phyloP scores from a whole-genome alignment of 768 basidiomycete species.

The Amyloporia xantha region DNA sequence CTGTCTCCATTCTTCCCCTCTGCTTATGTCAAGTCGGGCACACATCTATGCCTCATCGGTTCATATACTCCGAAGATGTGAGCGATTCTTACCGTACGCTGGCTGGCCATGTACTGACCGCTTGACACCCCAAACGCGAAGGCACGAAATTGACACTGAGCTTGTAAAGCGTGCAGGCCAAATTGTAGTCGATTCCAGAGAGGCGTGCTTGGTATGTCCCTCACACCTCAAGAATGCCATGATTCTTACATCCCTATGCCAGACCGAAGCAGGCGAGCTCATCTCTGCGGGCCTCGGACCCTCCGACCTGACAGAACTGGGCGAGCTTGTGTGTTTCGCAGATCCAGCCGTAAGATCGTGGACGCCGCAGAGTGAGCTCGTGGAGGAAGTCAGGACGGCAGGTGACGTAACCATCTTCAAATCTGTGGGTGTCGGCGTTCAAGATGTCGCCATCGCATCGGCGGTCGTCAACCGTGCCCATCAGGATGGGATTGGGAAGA shows the following conservation, averaged over 20 bases:
- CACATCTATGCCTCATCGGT: slow-evolving; percentile 73
- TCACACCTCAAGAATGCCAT: neutral
- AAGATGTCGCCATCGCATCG: slow-evolving; percentile 77
- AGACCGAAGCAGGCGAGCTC: slow-evolving; percentile 74
- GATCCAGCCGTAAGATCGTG: neutral
- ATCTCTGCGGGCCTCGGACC: slow-evolving; percentile 42
- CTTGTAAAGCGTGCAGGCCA: slow-evolving; percentile 50
- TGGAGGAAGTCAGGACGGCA: slow-evolving; percentile 12
- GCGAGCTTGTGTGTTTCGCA: slow-evolving; percentile 41
- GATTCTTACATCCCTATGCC: neutral
- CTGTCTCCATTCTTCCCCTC: slow-evolving; percentile 64
- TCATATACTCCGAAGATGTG: slow-evolving; percentile 76
- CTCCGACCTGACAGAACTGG: slow-evolving; percentile 56
- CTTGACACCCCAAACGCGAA: slow-evolving; percentile 2
- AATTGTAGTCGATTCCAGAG: slow-evolving; percentile 68
- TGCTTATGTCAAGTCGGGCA: slow-evolving; percentile 49
- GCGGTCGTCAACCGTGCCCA: slow-evolving; percentile 61
- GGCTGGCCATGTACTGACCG: slow-evolving; percentile 35
- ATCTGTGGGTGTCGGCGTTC: slow-evolving; percentile 81
- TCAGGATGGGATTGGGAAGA: slow-evolving; percentile 43
- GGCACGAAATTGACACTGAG: slow-evolving; percentile 54
- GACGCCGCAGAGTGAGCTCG: slow-evolving; percentile 6
- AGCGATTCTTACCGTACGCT: slow-evolving; percentile 4
- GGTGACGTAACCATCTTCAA: slow-evolving; percentile 71
- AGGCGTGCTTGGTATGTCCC: slow-evolving; percentile 45